Conservation (phyloP, 768 basidiomycete genomes). For the Tulasnella sp. region DNA sequence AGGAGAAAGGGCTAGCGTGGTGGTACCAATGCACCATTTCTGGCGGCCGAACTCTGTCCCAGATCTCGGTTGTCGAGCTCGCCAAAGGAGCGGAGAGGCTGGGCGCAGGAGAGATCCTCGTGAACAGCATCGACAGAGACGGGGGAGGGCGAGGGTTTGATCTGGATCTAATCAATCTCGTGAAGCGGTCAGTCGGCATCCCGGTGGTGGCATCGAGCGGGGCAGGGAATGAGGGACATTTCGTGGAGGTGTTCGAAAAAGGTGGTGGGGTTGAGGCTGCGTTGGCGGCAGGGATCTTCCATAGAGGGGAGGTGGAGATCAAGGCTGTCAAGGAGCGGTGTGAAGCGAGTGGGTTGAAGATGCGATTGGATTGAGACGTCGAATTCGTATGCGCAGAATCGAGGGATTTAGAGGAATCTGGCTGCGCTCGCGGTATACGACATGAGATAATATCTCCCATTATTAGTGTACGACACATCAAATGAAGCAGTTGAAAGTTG, state of each 20-base stretch:
- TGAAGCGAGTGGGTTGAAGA: slow-evolving; percentile 19
- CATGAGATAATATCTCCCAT: too few species aligned
- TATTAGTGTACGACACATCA: too few species aligned
- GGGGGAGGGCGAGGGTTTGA: slow-evolving; percentile 91
- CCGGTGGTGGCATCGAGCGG: slow-evolving; percentile 95
- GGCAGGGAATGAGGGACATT: slow-evolving; percentile 73
- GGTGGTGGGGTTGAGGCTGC: slow-evolving; percentile 75
- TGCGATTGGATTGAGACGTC: not conserved
- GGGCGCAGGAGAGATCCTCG: slow-evolving; percentile 88
- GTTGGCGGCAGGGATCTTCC: slow-evolving; percentile 94
- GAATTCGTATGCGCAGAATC: too few species aligned
- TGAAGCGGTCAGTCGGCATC: slow-evolving; percentile 66
- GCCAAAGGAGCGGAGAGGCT: slow-evolving; percentile 79
- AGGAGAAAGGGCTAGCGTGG: slow-evolving; percentile 69
- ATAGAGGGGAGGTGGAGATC: slow-evolving; percentile 78
- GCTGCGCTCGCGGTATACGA: too few species aligned
- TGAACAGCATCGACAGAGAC: slow-evolving; percentile 95
- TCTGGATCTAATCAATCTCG: slow-evolving; percentile 62
- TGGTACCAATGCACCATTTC: slow-evolving; percentile 99
- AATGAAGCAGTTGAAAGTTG: too few species aligned
- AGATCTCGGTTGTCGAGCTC: slow-evolving; percentile 83
- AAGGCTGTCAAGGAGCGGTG: slow-evolving; percentile 56
- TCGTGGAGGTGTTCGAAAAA: slow-evolving; percentile 70
- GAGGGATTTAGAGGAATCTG: too few species aligned
- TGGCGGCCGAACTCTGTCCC: slow-evolving; percentile 76